phyloP scores from a whole-genome alignment of 129 eudicot genomes.

The Chrysanthemum makinoi region DNA sequence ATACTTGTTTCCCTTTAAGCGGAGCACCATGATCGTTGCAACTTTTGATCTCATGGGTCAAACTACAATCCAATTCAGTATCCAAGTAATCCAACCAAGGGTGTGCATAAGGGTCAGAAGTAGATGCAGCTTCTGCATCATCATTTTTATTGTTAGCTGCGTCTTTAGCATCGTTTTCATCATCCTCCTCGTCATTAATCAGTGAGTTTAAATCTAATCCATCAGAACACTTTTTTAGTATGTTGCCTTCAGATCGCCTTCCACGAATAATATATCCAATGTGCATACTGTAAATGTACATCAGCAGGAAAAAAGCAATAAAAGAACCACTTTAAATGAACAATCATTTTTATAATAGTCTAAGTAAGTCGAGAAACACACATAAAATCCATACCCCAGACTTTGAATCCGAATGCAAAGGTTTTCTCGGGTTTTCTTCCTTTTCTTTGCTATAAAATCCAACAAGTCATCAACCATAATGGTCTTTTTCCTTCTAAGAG shows the following conservation, averaged over 20 bases:
- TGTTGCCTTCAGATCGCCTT: constrained; percentile 38
- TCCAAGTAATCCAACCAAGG: not conserved
- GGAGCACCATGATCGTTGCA: constrained; percentile 5
- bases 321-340: not conserved
- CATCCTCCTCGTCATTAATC: constrained; percentile 40
- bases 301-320: not conserved
- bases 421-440: constrained; percentile 38
- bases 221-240: constrained; percentile 42
- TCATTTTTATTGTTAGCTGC: constrained; percentile 14
- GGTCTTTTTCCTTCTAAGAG: constrained; percentile 34
- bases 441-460: constrained; percentile 58
- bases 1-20: constrained; percentile 34
- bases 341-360: not conserved
- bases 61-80: constrained; percentile 1
- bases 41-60: constrained; percentile 23
- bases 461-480: constrained; percentile 45
- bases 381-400: constrained; percentile 54
- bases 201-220: constrained; percentile 42
- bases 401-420: constrained; percentile 74
- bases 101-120: constrained; percentile 43
- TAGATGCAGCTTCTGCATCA: constrained; percentile 25
- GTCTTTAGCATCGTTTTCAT: too few species aligned
- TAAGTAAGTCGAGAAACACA: not conserved
- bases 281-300: constrained; percentile 47
- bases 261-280: constrained; percentile 44